Evolutionary conservation across 1,284 basidiomycete genomes (phyloP), one percentile per base, ranked within the genome.

Genomic region (Tausonia pullulans): DNA sequence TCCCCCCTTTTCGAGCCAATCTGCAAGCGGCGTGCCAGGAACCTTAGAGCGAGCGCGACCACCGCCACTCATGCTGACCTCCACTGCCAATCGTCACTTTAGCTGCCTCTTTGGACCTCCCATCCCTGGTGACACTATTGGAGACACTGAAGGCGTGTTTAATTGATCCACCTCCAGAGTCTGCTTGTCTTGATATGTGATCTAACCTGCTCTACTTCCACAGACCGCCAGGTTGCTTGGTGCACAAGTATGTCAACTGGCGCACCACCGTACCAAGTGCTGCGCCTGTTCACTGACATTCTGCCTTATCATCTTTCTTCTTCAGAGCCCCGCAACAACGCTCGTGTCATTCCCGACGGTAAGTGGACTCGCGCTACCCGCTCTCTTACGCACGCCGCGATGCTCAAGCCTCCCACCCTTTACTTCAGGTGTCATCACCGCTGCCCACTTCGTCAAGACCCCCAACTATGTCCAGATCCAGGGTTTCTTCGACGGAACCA

Each of bases 81-180:
- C 13, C 41, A n/a, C 55, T 45, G 14, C 10, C 27, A 5, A 14
- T 39, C 14, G 27, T 27, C 27, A 27, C 13, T 13, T 2, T 58
- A 75, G 74, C 73, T 77, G 75, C 69, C 66, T 78, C 46, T 85
- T 70, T 81, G 83, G 63, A 70, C 84, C 66, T 72, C 77, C 73
- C 77, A 71, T 70, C 43, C 68, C 73, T 39, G 72, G 67, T 27
- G 69, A 71, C 68, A 68, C 68, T n/a, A 78, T 83, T 63, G 81
- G 81, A 58, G 74, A 82, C 65, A 78, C 78, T 39, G 82, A 83
- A 73, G 74, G 71, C 52, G 72, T 75, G 64, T 27, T 27, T 27
- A 27, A 27, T 27, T 2, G 27, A 27, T 27, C 27, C 27, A 27
- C 27, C 27, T 27, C 27, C 27, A 27, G 27, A 27, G 27, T 27